Evolutionary conservation across 805 yeast genomes (phyloP).

Genomic region (Candida oleophila): DNA sequence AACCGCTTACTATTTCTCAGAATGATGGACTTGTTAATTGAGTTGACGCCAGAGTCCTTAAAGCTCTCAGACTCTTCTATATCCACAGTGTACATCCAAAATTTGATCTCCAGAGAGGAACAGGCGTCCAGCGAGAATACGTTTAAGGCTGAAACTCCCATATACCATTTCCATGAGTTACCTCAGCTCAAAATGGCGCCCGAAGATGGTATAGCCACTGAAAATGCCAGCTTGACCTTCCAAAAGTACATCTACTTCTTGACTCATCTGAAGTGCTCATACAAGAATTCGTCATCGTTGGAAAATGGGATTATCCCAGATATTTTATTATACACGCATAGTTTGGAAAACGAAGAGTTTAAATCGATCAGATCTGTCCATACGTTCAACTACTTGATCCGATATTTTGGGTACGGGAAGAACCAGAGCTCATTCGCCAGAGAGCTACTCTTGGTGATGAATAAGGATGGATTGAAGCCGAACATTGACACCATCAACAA

Average conservation of each 20-base stretch:
- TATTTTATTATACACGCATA: conserved; percentile 38
- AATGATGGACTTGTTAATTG: conserved; percentile 32
- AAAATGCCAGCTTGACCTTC: conserved; percentile 13
- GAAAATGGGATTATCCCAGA: conserved; percentile 36
- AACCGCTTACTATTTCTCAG: conserved; percentile 28
- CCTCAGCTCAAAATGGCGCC: conserved; percentile 28
- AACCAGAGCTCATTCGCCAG: conserved; percentile 41
- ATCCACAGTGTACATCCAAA: not conserved
- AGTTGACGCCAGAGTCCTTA: conserved; percentile 29
- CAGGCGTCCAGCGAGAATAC: conserved; percentile 12
- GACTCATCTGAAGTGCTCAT: conserved; percentile 33
- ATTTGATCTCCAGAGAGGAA: conserved; percentile 21
- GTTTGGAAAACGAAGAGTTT: conserved; percentile 28
- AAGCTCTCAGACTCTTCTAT: conserved; percentile 12
- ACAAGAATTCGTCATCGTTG: conserved; percentile 32
- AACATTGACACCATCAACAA: conserved; percentile 40
- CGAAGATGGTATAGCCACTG: not conserved
- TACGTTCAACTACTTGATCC: conserved; percentile 39
- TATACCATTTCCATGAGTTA: conserved; percentile 27
- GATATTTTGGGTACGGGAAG: conserved; percentile 39
- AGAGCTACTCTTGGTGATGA: conserved; percentile 39
- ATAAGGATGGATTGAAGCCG: conserved; percentile 39
- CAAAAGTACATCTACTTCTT: conserved; percentile 34
- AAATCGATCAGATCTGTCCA: conserved; percentile 30
- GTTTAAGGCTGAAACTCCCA: conserved; percentile 14